These are phyloP conservation scores for Fusarium dlaminii DNA, from an alignment of 2,329 filamentous ascomycete genomes.

Conservation along the genomic window DNA sequence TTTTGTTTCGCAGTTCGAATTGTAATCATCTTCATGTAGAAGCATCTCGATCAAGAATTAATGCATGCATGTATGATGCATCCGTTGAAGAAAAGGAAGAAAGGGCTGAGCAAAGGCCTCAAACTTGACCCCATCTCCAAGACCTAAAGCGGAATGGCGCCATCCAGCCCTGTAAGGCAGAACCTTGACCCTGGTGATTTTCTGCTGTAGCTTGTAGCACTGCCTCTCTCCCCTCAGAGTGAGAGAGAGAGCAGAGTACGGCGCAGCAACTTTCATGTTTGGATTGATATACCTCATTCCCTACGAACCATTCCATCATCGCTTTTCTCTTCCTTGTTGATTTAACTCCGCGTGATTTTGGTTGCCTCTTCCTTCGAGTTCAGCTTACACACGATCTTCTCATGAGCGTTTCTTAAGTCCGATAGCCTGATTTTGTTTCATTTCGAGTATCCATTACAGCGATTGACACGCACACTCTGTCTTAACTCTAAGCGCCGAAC, in stretches of 20 bases:
- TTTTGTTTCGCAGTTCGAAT: not conserved
- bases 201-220: constrained; percentile 8
- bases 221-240: constrained; percentile 7
- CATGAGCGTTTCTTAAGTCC: not conserved
- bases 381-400: not conserved
- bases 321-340: not conserved
- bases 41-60: not conserved
- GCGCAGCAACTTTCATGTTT: constrained; percentile 11
- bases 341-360: not conserved
- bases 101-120: not conserved
- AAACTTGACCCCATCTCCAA: not conserved
- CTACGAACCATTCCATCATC: not conserved
- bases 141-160: constrained; percentile 9
- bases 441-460: not conserved
- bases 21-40: not conserved
- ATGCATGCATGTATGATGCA: not conserved
- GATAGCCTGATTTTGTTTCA: not conserved
- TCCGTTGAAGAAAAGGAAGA: constrained; percentile 6
- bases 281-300: constrained; percentile 9
- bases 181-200: not conserved
- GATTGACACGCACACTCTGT: not conserved
- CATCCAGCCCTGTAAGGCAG: constrained; percentile 36
- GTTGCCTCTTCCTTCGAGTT: constrained; percentile 23
- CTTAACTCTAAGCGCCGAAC: constrained; percentile 9
- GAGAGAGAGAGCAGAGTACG: not conserved